phyloP scores from a whole-genome alignment of 129 eudicot genomes.

The Mikania micrantha region DNA sequence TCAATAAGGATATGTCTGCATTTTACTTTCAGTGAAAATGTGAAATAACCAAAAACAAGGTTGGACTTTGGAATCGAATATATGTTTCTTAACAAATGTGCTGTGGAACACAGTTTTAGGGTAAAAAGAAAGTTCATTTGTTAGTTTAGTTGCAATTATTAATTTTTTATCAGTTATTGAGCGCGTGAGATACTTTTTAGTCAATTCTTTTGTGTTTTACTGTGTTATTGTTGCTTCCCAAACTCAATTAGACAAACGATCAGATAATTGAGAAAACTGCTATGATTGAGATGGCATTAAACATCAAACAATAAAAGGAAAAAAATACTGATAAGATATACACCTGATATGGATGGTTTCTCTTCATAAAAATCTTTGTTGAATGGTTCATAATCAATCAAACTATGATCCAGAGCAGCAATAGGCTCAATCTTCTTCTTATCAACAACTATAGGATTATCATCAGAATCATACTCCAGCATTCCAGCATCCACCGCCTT shows the following conservation, averaged over 20 bases:
- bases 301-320: neutral
- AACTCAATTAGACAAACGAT: neutral
- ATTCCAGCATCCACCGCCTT: slow-evolving; percentile 92
- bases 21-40: neutral
- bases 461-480: slow-evolving; percentile 93
- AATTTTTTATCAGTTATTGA: neutral
- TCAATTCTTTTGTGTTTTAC: neutral
- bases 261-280: neutral
- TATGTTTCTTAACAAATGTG: neutral
- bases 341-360: slow-evolving; percentile 85
- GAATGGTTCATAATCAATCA: slow-evolving; percentile 67
- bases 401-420: slow-evolving; percentile 73
- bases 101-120: neutral
- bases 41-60: neutral
- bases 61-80: neutral
- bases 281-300: neutral
- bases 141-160: neutral
- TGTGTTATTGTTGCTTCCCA: neutral
- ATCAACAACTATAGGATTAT: slow-evolving; percentile 74
- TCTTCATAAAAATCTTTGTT: slow-evolving; percentile 93
- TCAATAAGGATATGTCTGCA: neutral
- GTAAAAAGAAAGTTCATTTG: neutral
- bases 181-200: neutral
- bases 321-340: neutral
- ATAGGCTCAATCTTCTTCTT: slow-evolving; percentile 94